These are phyloP conservation scores for Delonix regia DNA, from an alignment of 306 rosid species.

Conservation along the genomic window DNA sequence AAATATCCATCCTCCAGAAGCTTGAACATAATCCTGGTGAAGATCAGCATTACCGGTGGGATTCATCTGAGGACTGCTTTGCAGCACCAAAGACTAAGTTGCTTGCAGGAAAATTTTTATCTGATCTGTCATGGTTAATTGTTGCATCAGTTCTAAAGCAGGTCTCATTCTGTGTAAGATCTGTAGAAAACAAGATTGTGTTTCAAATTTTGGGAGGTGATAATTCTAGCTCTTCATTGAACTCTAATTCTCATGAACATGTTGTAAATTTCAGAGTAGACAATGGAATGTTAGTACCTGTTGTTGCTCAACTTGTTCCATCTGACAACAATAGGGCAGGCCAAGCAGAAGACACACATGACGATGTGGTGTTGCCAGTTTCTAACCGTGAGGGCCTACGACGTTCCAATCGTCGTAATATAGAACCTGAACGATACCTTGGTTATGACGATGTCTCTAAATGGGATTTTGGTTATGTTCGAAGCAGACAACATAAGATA, in stretches of 20 bases:
- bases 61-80: conserved; percentile 64
- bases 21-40: conserved; percentile 52
- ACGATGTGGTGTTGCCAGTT: conserved; percentile 38
- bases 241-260: conserved; percentile 40
- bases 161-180: conserved; percentile 63
- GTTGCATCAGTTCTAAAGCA: conserved; percentile 65
- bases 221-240: conserved; percentile 28
- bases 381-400: conserved; percentile 56
- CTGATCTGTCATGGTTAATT: conserved; percentile 81
- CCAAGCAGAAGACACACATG: conserved; percentile 33
- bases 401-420: conserved; percentile 84
- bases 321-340: conserved; percentile 29
- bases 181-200: conserved; percentile 67
- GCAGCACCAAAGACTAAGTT: conserved; percentile 64
- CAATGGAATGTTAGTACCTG: conserved; percentile 49
- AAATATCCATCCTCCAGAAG: conserved; percentile 73
- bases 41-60: conserved; percentile 72
- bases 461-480: conserved; percentile 61
- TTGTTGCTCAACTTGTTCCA: conserved; percentile 50
- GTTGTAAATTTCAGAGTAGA: conserved; percentile 64
- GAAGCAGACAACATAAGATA: conserved; percentile 57
- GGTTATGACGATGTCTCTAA: conserved; percentile 58
- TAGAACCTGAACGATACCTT: conserved; percentile 87
- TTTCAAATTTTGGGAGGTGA: conserved; percentile 63
- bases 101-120: conserved; percentile 66